Evolutionary conservation across 495 filamentous ascomycete species (phyloP).

Genomic region (Tuber umbilicatum): DNA sequence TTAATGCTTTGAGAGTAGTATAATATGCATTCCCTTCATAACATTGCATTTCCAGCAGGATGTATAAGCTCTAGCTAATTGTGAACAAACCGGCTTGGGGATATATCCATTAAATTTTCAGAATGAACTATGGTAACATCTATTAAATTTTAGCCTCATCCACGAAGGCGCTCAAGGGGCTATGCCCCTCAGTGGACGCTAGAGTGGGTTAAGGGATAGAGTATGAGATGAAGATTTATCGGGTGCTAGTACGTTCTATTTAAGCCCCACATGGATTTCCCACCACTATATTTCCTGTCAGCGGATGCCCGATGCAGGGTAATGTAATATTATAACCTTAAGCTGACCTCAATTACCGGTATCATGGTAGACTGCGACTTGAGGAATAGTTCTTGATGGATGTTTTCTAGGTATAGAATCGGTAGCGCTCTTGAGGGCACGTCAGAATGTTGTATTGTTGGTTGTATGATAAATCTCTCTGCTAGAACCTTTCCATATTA

Average conservation of each 20-base stretch:
- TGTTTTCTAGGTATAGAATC: neutral
- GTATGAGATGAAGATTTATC: neutral
- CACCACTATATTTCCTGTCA: neutral
- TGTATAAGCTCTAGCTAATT: neutral
- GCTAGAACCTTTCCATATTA: neutral
- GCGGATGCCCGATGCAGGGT: neutral
- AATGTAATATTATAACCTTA: neutral
- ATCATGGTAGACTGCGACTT: neutral
- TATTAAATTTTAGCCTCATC: no score
- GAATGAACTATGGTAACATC: no score
- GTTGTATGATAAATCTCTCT: neutral
- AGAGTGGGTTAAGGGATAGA: neutral
- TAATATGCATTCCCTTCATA: neutral
- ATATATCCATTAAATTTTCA: no score
- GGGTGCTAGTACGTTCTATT: neutral
- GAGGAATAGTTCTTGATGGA: neutral
- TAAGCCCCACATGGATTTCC: neutral
- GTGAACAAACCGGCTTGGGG: neutral
- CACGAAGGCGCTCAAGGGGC: neutral
- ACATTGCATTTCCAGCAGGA: neutral
- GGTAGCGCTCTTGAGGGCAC: neutral
- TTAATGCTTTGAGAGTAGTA: neutral
- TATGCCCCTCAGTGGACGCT: neutral
- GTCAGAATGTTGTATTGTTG: neutral
- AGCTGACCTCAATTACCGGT: neutral